phyloP scores from a whole-genome alignment of 2,329 filamentous ascomycete genomes.

The Pochonia chlamydosporia region DNA sequence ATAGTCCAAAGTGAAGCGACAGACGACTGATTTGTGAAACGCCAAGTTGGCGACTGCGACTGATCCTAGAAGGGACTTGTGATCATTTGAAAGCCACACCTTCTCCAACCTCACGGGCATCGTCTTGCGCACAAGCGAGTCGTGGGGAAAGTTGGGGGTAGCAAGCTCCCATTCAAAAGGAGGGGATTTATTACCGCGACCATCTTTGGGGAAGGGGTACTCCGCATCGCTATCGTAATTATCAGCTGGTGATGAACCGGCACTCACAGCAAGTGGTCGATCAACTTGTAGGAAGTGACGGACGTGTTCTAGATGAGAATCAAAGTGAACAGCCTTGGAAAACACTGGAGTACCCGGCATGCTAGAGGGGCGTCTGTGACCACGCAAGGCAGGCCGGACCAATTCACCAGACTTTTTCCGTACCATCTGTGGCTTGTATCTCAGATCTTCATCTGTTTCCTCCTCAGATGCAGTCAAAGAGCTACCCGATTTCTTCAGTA shows the following conservation, averaged over 20 bases:
- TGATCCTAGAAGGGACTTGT: conserved; percentile 78
- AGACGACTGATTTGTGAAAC: conserved; percentile 84
- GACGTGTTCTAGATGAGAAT: conserved; percentile 92
- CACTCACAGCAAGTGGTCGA: conserved; percentile 90
- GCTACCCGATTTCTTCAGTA: conserved; percentile 40
- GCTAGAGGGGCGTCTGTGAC: conserved; percentile 78
- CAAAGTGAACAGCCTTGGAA: conserved; percentile 96
- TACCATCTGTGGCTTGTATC: conserved; percentile 80
- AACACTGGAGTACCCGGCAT: conserved; percentile 97
- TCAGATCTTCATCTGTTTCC: conserved; percentile 54
- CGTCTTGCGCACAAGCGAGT: conserved; percentile 47
- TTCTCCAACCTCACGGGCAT: conserved; percentile 76
- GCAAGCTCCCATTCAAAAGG: conserved; percentile 83
- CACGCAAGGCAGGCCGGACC: conserved; percentile 82
- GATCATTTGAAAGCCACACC: conserved; percentile 81
- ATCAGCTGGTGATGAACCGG: conserved; percentile 85
- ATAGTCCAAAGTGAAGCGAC: conserved; percentile 92
- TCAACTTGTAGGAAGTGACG: conserved; percentile 94
- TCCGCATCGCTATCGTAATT: conserved; percentile 81
- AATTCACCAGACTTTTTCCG: conserved; percentile 98
- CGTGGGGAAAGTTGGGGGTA: conserved; percentile 71
- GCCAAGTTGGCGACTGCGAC: conserved; percentile 82
- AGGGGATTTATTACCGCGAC: conserved; percentile 33
- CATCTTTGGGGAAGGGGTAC: conserved; percentile 68
- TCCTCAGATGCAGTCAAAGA: conserved; percentile 54